Base-by-base conservation (phyloP, 257 asterid species). In the Penstemon newberryi region DNA sequence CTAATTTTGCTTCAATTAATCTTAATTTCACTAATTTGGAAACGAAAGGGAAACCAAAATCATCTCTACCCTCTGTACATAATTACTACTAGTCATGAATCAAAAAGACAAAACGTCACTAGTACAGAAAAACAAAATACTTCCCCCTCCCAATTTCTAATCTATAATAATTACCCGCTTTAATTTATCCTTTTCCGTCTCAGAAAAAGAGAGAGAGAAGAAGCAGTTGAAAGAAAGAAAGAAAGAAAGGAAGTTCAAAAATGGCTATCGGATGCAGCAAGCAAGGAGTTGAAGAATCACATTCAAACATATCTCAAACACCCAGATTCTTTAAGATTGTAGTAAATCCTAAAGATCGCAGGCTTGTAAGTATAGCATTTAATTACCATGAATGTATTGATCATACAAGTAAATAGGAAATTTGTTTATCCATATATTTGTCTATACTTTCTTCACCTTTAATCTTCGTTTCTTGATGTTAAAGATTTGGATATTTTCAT, bases 241-340 rank as follows among this genome's bases (percentile, higher is more conserved):
- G 33, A 25, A 25, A 25, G 33, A 25, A 25, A 43, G 5, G 2
- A 4, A 61, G 15, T 40, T 3, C 6, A 40, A 12, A 40, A 39
- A 60, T 60, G 66, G 66, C 15, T 38, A 25, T 2, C 2, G 33
- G 1, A 1, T 25, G 33, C 33, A 25, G 15, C 65, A 39, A 59
- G 13, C 33, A 40, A 59, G 37, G 41, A 39, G 50, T 4, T 40
- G 18, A 59, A 36, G 36, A 36, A 9, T 59, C 44, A 36, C 50
- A 11, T n/a, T 59, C 65, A n/a, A 40, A 59, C 41, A 46, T 5
- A 3, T 59, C 65, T 10, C 49, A 40, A 36, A 3, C 39, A 13
- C 19, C 50, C 67, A 62, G 11, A 38, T 44, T 62, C 10, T 44
- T 62, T 42, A 62, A 62, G 67, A 62, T 62, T 19, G 40, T 44